Conservation (phyloP, 2,329 filamentous ascomycete genomes). For the Paraconiothyrium sp. region DNA sequence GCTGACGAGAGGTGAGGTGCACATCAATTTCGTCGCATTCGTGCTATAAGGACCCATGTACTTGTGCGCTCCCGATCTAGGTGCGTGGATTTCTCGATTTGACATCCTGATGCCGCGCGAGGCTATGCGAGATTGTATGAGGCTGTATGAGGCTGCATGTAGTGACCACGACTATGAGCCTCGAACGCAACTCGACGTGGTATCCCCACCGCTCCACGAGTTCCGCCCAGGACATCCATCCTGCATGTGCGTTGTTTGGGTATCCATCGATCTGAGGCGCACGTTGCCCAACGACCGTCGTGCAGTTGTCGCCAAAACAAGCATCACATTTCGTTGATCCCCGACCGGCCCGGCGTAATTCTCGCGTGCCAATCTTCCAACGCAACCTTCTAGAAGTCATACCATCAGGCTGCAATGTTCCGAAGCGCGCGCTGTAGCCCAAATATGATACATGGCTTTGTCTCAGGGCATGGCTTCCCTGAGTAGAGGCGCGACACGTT, state of each 20-base stretch:
- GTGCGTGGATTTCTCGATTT: conserved; percentile 8
- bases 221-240: conserved; percentile 13
- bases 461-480: conserved; percentile 54
- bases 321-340: conserved; percentile 26
- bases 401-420: conserved; percentile 11
- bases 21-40: conserved; percentile 1
- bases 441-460: conserved; percentile 8
- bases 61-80: not conserved
- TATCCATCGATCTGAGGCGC: conserved; percentile 22
- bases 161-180: not conserved
- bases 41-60: not conserved
- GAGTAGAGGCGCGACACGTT: conserved; percentile 69
- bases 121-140: conserved; percentile 5
- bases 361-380: conserved; percentile 6
- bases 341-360: conserved; percentile 24
- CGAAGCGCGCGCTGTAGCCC: conserved; percentile 21
- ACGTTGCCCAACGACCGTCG: conserved; percentile 38
- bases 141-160: conserved; percentile 9
- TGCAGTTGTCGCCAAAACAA: conserved; percentile 26
- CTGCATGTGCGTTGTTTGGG: conserved; percentile 19
- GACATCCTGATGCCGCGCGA: conserved; percentile 16
- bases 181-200: not conserved
- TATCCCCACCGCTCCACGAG: conserved; percentile 26
- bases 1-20: not conserved
- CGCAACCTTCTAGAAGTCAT: conserved; percentile 14